These are phyloP conservation scores for Solanum stenotomum DNA, from an alignment of 257 asterid species.

Conservation along the genomic window DNA sequence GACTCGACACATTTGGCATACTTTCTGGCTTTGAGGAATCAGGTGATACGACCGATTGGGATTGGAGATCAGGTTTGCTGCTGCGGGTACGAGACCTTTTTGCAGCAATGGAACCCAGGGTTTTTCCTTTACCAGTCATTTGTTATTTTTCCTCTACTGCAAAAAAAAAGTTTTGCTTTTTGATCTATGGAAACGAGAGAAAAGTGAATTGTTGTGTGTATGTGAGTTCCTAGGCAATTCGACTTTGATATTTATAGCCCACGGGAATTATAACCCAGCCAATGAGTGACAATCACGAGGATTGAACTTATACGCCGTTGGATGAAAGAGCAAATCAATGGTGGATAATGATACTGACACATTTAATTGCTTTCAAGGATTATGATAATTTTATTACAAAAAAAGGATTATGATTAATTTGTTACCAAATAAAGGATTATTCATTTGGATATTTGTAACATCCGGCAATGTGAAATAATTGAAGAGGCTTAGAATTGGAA, in stretches of 20 bases:
- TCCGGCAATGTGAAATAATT: too few species aligned
- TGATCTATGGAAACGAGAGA: not conserved
- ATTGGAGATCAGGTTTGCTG: not conserved
- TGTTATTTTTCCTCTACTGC: not conserved
- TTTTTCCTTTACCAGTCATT: not conserved
- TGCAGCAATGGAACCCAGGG: not conserved
- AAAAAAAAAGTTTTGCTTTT: not conserved
- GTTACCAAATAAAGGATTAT: too few species aligned
- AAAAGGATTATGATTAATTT: too few species aligned
- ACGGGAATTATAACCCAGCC: too few species aligned
- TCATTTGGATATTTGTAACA: too few species aligned
- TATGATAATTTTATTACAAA: too few species aligned
- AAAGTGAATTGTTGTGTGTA: not conserved
- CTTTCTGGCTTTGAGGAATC: not conserved
- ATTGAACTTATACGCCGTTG: too few species aligned
- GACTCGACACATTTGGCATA: not conserved
- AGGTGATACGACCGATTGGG: not conserved
- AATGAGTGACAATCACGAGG: too few species aligned
- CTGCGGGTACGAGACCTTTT: not conserved
- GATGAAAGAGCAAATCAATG: too few species aligned
- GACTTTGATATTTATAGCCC: not conserved
- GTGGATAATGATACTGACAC: not conserved
- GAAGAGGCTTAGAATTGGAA: too few species aligned
- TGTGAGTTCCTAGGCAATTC: not conserved
- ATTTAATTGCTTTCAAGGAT: not conserved